phyloP scores from a whole-genome alignment of 129 eudicot species.

The Flaveria linearis region DNA sequence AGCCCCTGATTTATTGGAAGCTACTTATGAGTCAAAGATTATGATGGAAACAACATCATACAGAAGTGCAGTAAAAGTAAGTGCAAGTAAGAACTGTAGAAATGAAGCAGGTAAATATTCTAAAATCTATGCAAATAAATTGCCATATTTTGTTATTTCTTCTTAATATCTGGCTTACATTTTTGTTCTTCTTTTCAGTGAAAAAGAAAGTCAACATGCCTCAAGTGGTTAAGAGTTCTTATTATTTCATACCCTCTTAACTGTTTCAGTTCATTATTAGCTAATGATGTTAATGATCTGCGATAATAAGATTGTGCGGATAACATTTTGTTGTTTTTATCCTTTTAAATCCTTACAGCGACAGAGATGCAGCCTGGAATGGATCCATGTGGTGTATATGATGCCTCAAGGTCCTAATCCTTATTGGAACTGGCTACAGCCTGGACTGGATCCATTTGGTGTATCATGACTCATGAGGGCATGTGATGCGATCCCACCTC shows the following conservation, averaged over 20 bases:
- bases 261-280: neutral
- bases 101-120: slow-evolving; percentile 63
- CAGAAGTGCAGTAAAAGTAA: slow-evolving; percentile 67
- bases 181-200: slow-evolving; percentile 41
- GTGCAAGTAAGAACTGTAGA: slow-evolving; percentile 17
- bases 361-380: too few relatives aligned
- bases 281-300: neutral
- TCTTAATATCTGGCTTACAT: neutral
- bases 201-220: slow-evolving; percentile 70
- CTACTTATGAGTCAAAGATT: neutral
- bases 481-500: too few relatives aligned
- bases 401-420: slow-evolving; percentile 71
- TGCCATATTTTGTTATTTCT: neutral
- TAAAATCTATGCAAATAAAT: neutral
- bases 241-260: neutral
- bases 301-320: too few relatives aligned
- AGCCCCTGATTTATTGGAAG: slow-evolving; percentile 70
- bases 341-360: too few relatives aligned
- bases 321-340: too few relatives aligned
- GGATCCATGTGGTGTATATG: too few relatives aligned
- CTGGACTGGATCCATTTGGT: slow-evolving; percentile 74
- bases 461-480: too few relatives aligned
- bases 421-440: slow-evolving; percentile 67
- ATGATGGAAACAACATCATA: slow-evolving; percentile 30
- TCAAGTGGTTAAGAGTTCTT: too few relatives aligned